A percentile compares a stretch with the other conserved stretches of the same genome.
These are phyloP conservation scores for Alternaria conjuncta DNA, from an alignment of 2,329 filamentous ascomycete genomes.

Conservation along the genomic window DNA sequence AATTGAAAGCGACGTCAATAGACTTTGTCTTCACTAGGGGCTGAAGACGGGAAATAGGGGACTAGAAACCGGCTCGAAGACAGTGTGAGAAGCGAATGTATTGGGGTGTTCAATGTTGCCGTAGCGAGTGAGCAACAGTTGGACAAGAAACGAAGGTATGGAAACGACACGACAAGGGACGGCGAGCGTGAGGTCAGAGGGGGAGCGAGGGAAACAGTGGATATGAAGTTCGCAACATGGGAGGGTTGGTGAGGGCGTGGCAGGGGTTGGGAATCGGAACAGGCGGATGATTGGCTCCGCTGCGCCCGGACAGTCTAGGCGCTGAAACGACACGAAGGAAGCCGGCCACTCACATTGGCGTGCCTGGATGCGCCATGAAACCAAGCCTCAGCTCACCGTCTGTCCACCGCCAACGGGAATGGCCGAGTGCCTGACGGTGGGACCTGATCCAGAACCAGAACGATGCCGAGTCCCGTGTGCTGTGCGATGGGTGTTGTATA, in stretches of 20 bases:
- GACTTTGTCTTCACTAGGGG: constrained; percentile 7
- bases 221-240: constrained; percentile 26
- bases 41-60: constrained; percentile 3
- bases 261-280: constrained; percentile 4
- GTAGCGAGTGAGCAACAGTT: constrained; percentile 45
- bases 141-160: constrained; percentile 35
- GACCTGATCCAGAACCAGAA: background rate
- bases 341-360: constrained; percentile 28
- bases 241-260: constrained; percentile 4
- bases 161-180: constrained; percentile 16
- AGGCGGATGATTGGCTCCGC: constrained; percentile 25
- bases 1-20: constrained; percentile 13
- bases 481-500: background rate
- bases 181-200: constrained; percentile 23
- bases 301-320: constrained; percentile 16
- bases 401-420: constrained; percentile 5
- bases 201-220: constrained; percentile 31
- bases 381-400: constrained; percentile 16
- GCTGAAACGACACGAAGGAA: constrained; percentile 26
- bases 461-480: background rate
- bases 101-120: constrained; percentile 30
- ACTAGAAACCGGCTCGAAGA: background rate
- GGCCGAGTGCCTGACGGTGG: background rate
- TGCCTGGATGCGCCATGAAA: constrained; percentile 39
- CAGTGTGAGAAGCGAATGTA: constrained; percentile 16